Percentiles rank a stretch among this genome's conserved stretches.
These are phyloP conservation scores for Elsinoe batatas DNA, from an alignment of 2,329 filamentous ascomycete species.

Conservation along the genomic window DNA sequence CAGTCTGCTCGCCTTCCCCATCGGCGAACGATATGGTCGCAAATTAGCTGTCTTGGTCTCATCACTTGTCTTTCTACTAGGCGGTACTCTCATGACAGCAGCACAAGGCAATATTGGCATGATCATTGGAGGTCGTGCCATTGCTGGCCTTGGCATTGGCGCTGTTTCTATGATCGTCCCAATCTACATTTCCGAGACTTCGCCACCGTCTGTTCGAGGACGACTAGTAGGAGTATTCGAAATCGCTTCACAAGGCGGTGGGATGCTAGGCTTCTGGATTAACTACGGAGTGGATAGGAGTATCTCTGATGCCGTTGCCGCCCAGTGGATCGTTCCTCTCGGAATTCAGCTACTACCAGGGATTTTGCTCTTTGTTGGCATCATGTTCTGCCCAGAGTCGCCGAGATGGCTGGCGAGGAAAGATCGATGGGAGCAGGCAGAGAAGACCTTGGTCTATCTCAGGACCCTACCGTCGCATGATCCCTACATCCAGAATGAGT, in stretches of 20 bases:
- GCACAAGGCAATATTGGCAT: conserved; percentile 28
- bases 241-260: conserved; percentile 54
- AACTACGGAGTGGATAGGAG: conserved; percentile 33
- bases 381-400: conserved; percentile 30
- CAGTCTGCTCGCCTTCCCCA: conserved; percentile 33
- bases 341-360: conserved; percentile 37
- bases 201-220: conserved; percentile 54
- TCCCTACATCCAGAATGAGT: conserved; percentile 39
- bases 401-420: conserved; percentile 25
- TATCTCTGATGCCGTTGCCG: conserved; percentile 37
- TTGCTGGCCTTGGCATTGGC: conserved; percentile 32
- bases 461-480: conserved; percentile 36
- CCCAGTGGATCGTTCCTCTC: conserved; percentile 56
- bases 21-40: conserved; percentile 41
- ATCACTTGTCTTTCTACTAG: conserved; percentile 34
- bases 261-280: conserved; percentile 37
- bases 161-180: conserved; percentile 30
- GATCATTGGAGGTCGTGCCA: conserved; percentile 29
- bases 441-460: conserved; percentile 33
- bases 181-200: conserved; percentile 31
- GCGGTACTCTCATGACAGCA: conserved; percentile 32
- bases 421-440: conserved; percentile 31
- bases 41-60: conserved; percentile 41
- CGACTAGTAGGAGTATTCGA: conserved; percentile 59
- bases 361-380: conserved; percentile 27